phyloP scores from a whole-genome alignment of 2,329 filamentous ascomycete species.

The Trichoderma asperellum region DNA sequence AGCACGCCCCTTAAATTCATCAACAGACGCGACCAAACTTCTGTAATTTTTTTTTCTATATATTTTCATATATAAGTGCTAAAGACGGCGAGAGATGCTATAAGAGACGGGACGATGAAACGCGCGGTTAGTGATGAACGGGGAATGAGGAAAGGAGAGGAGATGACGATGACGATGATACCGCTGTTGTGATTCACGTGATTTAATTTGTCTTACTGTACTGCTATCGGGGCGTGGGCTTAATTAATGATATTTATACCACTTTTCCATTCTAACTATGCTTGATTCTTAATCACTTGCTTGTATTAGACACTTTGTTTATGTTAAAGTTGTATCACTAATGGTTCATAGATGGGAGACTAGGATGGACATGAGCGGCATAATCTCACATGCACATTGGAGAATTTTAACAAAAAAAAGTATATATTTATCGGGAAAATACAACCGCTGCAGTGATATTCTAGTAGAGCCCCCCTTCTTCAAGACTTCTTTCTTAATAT shows the following conservation, averaged over 20 bases:
- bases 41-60: background rate
- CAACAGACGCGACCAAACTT: background rate
- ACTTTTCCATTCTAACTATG: constrained; percentile 4
- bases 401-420: background rate
- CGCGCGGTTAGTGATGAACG: background rate
- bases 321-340: background rate
- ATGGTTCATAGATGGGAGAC: background rate
- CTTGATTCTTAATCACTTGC: background rate
- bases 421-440: background rate
- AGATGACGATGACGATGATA: constrained; percentile 30
- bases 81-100: constrained; percentile 6
- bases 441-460: background rate
- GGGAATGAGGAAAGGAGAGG: background rate
- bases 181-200: constrained; percentile 28
- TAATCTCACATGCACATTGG: background rate
- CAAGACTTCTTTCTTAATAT: background rate
- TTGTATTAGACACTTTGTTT: background rate
- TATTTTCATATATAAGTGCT: background rate
- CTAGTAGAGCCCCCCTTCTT: background rate
- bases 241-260: constrained; percentile 27
- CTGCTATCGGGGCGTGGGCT: constrained; percentile 18
- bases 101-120: constrained; percentile 1
- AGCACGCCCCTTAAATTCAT: constrained; percentile 35
- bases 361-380: background rate
- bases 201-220: constrained; percentile 26